Evolutionary conservation across 768 basidiomycete species (phyloP).

Genomic region (Lentinula raphanica): DNA sequence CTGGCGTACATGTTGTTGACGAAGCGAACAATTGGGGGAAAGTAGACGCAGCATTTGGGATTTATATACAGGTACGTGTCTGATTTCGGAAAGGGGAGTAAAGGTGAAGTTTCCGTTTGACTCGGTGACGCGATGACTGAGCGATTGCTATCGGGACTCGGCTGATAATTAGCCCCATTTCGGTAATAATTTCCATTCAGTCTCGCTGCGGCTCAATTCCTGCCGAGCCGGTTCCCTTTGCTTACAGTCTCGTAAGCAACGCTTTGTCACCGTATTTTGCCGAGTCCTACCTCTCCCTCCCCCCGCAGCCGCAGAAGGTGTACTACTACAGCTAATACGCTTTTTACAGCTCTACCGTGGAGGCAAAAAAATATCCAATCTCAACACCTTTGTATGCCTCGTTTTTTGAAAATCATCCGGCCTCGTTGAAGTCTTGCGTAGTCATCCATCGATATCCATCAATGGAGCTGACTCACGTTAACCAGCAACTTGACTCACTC

Average conservation of each 20-base stretch:
- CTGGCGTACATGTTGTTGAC: background rate
- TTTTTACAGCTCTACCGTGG: background rate
- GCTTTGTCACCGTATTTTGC: background rate
- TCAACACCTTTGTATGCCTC: no score
- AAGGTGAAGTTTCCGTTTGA: background rate
- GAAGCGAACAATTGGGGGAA: background rate
- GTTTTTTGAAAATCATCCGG: background rate
- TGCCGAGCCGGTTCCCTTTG: background rate
- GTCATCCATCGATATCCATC: background rate
- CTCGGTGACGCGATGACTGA: background rate
- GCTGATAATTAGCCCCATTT: background rate
- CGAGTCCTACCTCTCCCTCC: background rate
- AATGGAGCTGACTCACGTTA: background rate
- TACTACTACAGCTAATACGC: background rate
- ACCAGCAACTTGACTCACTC: background rate
- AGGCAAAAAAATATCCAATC: no score
- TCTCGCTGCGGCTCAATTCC: background rate
- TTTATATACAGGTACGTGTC: background rate
- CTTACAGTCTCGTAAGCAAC: background rate
- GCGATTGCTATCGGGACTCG: background rate
- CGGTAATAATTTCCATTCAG: background rate
- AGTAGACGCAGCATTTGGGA: background rate
- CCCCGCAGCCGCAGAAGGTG: background rate
- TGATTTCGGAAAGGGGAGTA: background rate
- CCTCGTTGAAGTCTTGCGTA: background rate